A percentile compares a stretch with the other conserved stretches of the same genome.
These are phyloP conservation scores for Brassica rapa DNA, from an alignment of 345 rosid species.

Conservation along the genomic window DNA sequence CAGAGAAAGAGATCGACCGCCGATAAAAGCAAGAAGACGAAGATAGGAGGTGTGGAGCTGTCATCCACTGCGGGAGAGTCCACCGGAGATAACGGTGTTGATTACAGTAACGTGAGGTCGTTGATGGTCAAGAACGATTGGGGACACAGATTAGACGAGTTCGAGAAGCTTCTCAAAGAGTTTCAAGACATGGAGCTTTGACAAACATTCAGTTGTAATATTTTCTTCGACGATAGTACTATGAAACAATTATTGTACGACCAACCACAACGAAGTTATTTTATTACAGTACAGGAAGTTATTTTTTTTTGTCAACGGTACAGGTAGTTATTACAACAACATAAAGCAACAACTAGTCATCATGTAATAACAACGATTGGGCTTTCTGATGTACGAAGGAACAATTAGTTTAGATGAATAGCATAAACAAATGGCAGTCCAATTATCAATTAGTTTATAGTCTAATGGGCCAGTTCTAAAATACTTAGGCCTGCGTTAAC, in stretches of 20 bases:
- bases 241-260: not conserved
- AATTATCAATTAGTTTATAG: not conserved
- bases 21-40: conserved; percentile 43
- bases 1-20: conserved; percentile 43
- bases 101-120: conserved; percentile 49
- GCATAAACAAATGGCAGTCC: not conserved
- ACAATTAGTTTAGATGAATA: not conserved
- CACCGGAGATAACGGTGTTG: conserved; percentile 35
- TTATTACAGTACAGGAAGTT: not conserved
- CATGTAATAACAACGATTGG: not conserved
- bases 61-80: conserved; percentile 27
- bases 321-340: not conserved
- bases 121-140: conserved; percentile 54
- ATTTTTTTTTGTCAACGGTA: not conserved
- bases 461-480: not conserved
- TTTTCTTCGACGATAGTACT: not conserved
- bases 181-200: conserved; percentile 40
- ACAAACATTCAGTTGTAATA: conserved; percentile 8
- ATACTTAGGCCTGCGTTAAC: not conserved
- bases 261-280: not conserved
- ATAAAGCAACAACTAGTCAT: not conserved
- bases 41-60: conserved; percentile 25
- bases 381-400: not conserved
- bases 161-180: conserved; percentile 54
- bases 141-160: conserved; percentile 47